Conservation (phyloP, 148 eudicot genomes). For the Euryodendron excelsum region DNA sequence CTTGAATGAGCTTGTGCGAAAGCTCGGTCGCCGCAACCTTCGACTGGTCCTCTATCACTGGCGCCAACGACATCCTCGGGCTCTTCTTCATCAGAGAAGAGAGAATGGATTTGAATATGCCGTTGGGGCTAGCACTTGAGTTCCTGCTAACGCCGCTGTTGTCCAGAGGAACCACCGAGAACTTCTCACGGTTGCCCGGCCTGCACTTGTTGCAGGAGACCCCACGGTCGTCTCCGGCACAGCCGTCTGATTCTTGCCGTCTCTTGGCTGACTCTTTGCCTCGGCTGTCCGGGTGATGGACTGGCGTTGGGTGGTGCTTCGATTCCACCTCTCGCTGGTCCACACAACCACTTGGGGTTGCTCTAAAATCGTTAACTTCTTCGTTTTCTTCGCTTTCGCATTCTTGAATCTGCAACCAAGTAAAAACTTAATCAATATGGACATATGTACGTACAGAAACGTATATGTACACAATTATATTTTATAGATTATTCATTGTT, state of each 20-base stretch:
- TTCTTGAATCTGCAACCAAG: slow-evolving; percentile 64
- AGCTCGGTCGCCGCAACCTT: slow-evolving; percentile 59
- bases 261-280: slow-evolving; percentile 23
- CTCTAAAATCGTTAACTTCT: slow-evolving; percentile 40
- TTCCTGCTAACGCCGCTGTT: slow-evolving; percentile 19
- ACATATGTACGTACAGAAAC: background rate
- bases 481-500: background rate
- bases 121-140: slow-evolving; percentile 51
- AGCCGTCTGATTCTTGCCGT: slow-evolving; percentile 12
- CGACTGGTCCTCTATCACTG: slow-evolving; percentile 60
- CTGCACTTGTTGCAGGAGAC: slow-evolving; percentile 82
- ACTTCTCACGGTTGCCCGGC: slow-evolving; percentile 62
- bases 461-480: too few species aligned
- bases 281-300: slow-evolving; percentile 26
- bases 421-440: background rate
- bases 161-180: slow-evolving; percentile 60
- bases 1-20: slow-evolving; percentile 64
- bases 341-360: slow-evolving; percentile 24
- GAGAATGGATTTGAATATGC: slow-evolving; percentile 58
- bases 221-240: slow-evolving; percentile 1
- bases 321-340: background rate
- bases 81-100: slow-evolving; percentile 49
- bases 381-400: slow-evolving; percentile 51
- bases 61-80: slow-evolving; percentile 39
- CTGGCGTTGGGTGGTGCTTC: slow-evolving; percentile 52